These are phyloP conservation scores for Sclerotiophoma versabilis DNA, from an alignment of 2,329 filamentous ascomycete species.

Conservation along the genomic window DNA sequence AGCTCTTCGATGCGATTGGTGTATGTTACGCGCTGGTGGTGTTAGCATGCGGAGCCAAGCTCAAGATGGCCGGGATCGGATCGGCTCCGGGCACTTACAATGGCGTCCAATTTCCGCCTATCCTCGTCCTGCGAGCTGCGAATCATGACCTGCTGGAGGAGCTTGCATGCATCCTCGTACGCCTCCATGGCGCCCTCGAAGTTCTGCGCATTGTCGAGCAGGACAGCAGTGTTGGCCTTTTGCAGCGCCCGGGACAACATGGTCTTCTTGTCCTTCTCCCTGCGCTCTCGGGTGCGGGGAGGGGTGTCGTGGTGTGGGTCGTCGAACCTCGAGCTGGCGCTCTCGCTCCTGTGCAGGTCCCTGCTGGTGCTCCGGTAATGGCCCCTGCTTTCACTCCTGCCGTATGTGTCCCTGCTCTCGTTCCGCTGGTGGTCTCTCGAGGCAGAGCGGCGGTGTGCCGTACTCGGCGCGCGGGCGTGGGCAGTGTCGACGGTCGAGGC, in stretches of 20 bases:
- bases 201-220: constrained; percentile 95
- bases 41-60: constrained; percentile 17
- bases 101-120: constrained; percentile 87
- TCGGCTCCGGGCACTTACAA: constrained; percentile 68
- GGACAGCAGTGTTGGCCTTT: constrained; percentile 93
- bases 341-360: constrained; percentile 39
- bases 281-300: constrained; percentile 51
- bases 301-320: constrained; percentile 41
- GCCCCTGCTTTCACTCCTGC: constrained; percentile 35
- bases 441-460: constrained; percentile 25
- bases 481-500: constrained; percentile 27
- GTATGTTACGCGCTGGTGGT: constrained; percentile 79
- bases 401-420: constrained; percentile 26
- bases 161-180: constrained; percentile 87
- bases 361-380: constrained; percentile 29
- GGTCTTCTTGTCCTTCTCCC: constrained; percentile 73
- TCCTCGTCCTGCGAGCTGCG: constrained; percentile 87
- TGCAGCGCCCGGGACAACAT: constrained; percentile 96
- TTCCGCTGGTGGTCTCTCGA: constrained; percentile 26
- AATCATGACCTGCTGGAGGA: constrained; percentile 86
- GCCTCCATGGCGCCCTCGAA: constrained; percentile 89
- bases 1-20: constrained; percentile 88
- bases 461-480: constrained; percentile 32
- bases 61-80: neutral
- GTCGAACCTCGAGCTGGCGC: constrained; percentile 44